phyloP scores from a whole-genome alignment of 306 rosid species.

The Cucurbita maxima region DNA sequence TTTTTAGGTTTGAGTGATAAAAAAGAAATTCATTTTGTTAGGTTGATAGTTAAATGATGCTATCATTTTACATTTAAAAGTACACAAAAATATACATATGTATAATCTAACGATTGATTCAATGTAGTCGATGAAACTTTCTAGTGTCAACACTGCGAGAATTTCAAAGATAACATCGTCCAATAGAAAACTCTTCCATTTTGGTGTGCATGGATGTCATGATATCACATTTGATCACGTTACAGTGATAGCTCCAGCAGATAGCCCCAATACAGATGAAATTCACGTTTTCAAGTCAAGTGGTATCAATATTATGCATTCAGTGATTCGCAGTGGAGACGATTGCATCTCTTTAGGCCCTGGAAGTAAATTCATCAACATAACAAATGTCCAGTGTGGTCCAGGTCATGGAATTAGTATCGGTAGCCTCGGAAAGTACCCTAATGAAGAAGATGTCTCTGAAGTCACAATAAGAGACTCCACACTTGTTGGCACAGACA shows the following conservation, averaged over 20 bases:
- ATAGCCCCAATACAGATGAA: conserved; percentile 30
- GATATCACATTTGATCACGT: background rate
- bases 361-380: background rate
- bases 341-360: conserved; percentile 24
- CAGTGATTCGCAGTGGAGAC: conserved; percentile 16
- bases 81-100: background rate
- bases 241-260: background rate
- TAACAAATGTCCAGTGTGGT: conserved; percentile 7
- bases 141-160: background rate
- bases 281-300: conserved; percentile 13
- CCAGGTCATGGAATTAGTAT: conserved; percentile 31
- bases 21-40: background rate
- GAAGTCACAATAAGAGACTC: conserved; percentile 4
- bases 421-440: conserved; percentile 19
- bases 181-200: background rate
- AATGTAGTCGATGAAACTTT: conserved; percentile 11
- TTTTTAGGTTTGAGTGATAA: too few relatives aligned
- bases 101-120: background rate
- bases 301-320: background rate
- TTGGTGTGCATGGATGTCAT: conserved; percentile 15
- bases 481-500: conserved; percentile 12
- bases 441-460: background rate
- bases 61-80: conserved; percentile 5
- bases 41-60: background rate
- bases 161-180: background rate